A percentile compares a stretch with the other conserved stretches of the same genome.
Evolutionary conservation across 202 grass and related monocot species (phyloP).

Genomic region (Setaria italica): DNA sequence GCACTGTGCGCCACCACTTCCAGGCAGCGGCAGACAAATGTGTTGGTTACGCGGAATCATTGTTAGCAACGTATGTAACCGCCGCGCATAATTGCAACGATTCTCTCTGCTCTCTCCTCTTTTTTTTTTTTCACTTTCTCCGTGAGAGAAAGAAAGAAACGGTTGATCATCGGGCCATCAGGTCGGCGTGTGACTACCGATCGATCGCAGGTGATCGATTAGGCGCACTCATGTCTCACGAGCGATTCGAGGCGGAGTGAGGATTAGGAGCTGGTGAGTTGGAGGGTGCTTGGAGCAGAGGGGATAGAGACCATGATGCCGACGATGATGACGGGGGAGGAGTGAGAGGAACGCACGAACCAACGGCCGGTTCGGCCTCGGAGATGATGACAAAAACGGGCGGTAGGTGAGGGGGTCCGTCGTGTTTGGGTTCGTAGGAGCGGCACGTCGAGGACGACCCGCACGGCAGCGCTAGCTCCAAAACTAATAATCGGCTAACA

Average conservation of each 20-base stretch:
- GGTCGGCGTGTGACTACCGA: not conserved
- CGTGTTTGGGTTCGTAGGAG: not conserved
- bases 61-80: not conserved
- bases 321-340: not conserved
- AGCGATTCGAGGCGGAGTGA: not conserved
- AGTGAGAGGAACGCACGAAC: constrained; percentile 34
- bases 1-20: not conserved
- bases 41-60: not conserved
- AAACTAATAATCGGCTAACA: not conserved
- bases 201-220: not conserved
- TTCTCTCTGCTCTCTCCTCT: not conserved
- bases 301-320: not conserved
- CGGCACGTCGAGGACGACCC: not conserved
- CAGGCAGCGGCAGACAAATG: not conserved
- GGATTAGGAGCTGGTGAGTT: not conserved
- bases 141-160: not conserved
- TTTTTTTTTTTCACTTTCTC: not conserved
- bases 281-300: not conserved
- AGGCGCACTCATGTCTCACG: not conserved
- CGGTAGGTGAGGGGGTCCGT: not conserved
- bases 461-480: too few species aligned
- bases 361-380: not conserved
- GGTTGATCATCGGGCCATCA: not conserved
- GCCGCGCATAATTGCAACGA: constrained; percentile 8
- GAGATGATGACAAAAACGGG: constrained; percentile 15